These are phyloP conservation scores for Sphenostylis stenocarpa DNA, from an alignment of 306 rosid genomes.

Conservation along the genomic window DNA sequence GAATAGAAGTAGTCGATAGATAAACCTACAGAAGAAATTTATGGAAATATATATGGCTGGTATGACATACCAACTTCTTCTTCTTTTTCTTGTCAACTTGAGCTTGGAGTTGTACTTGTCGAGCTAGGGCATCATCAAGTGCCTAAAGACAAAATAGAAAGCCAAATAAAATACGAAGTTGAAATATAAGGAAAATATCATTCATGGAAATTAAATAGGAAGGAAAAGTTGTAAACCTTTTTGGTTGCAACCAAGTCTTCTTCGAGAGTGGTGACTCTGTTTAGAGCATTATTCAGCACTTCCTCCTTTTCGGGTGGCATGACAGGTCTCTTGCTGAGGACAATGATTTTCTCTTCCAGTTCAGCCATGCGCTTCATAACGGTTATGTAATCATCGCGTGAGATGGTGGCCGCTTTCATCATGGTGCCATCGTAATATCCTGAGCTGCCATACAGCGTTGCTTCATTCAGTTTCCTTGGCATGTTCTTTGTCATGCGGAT, in stretches of 20 bases:
- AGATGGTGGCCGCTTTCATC: slow-evolving; percentile 35
- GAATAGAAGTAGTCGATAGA: background rate
- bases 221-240: slow-evolving; percentile 54
- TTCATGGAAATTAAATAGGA: background rate
- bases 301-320: slow-evolving; percentile 89
- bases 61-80: slow-evolving; percentile 63
- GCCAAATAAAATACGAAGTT: background rate
- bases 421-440: slow-evolving; percentile 45
- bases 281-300: slow-evolving; percentile 57
- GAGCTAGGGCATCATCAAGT: slow-evolving; percentile 63
- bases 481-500: slow-evolving; percentile 65
- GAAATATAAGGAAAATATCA: background rate
- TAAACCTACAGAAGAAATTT: background rate
- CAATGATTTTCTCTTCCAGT: slow-evolving; percentile 66
- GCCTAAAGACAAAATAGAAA: slow-evolving; percentile 43
- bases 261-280: slow-evolving; percentile 59
- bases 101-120: slow-evolving; percentile 57
- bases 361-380: slow-evolving; percentile 91
- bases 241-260: slow-evolving; percentile 61
- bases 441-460: slow-evolving; percentile 55
- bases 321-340: slow-evolving; percentile 46
- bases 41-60: background rate
- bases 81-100: slow-evolving; percentile 74
- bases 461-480: slow-evolving; percentile 78
- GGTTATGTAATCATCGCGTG: slow-evolving; percentile 50